Percentiles rank a stretch among this genome's conserved stretches.
Evolutionary conservation across 192 early-diverging fungal species (phyloP).

Genomic region (Powellomyces hirtus): DNA sequence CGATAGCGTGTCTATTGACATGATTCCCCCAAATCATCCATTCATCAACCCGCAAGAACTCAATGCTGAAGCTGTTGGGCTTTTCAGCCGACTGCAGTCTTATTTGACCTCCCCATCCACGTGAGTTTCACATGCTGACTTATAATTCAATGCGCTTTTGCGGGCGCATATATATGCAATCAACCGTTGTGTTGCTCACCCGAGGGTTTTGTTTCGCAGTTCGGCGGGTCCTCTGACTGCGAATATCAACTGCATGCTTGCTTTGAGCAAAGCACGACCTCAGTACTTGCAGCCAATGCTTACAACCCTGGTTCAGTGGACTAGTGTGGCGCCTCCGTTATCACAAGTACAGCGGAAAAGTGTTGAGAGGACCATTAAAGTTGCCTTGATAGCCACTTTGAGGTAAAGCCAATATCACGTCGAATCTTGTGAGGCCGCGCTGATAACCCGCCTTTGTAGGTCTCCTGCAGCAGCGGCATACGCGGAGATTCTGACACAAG

Average conservation of each 20-base stretch:
- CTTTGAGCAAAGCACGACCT: slow-evolving; percentile 28
- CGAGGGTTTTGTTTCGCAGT: slow-evolving; percentile 18
- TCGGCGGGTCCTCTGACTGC: slow-evolving; percentile 35
- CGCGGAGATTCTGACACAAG: slow-evolving; percentile 28
- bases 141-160: background rate
- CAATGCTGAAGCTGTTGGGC: slow-evolving; percentile 25
- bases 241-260: slow-evolving; percentile 37
- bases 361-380: slow-evolving; percentile 40
- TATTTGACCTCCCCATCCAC: slow-evolving; percentile 11
- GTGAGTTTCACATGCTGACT: slow-evolving; percentile 7
- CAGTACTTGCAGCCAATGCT: slow-evolving; percentile 24
- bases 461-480: slow-evolving; percentile 16
- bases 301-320: slow-evolving; percentile 28
- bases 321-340: slow-evolving; percentile 1
- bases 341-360: slow-evolving; percentile 25
- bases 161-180: background rate
- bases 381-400: slow-evolving; percentile 34
- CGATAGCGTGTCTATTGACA: slow-evolving; percentile 35
- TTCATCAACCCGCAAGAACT: slow-evolving; percentile 31
- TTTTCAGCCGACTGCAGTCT: slow-evolving; percentile 20
- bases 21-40: slow-evolving; percentile 34
- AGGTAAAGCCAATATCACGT: slow-evolving; percentile 18
- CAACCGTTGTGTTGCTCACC: no score
- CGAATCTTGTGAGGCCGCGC: background rate
- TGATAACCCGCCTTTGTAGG: slow-evolving; percentile 2